Evolutionary conservation across 2,329 filamentous ascomycete species (phyloP).

Genomic region (Endothia cerciana): DNA sequence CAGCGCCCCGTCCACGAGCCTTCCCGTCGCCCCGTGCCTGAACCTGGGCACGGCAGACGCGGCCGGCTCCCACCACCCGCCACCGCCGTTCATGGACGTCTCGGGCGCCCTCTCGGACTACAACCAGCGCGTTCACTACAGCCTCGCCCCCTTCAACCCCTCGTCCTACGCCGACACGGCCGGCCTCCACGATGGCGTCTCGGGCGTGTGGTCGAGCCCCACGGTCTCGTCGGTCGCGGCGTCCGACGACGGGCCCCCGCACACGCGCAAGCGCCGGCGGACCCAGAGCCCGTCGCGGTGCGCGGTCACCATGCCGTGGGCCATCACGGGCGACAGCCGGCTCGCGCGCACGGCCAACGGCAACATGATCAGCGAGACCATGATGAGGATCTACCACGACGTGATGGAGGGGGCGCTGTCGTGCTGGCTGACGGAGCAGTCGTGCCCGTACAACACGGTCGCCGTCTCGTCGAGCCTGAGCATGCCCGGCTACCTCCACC

Average conservation of each 20-base stretch:
- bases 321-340: conserved; percentile 8
- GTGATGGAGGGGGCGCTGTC: conserved; percentile 56
- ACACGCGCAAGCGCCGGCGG: conserved; percentile 21
- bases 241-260: not conserved
- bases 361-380: conserved; percentile 45
- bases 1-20: not conserved
- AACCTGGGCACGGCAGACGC: not conserved
- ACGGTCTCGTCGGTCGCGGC: not conserved
- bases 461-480: conserved; percentile 6
- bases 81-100: conserved; percentile 12
- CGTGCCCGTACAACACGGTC: conserved; percentile 50
- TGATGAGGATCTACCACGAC: conserved; percentile 57
- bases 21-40: not conserved
- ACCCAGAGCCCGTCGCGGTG: conserved; percentile 9
- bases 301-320: conserved; percentile 9
- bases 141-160: conserved; percentile 12
- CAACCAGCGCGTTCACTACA: conserved; percentile 13
- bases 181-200: conserved; percentile 3
- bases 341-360: conserved; percentile 39
- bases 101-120: conserved; percentile 6
- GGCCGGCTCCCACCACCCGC: not conserved
- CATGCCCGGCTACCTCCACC: conserved; percentile 2
- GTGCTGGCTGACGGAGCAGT: conserved; percentile 58
- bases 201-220: conserved; percentile 18
- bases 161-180: not conserved